Evolutionary conservation across 192 early-diverging fungal species (phyloP), one percentile per base, ranked within the genome.

Genomic region (Entomortierella chlamydospora): DNA sequence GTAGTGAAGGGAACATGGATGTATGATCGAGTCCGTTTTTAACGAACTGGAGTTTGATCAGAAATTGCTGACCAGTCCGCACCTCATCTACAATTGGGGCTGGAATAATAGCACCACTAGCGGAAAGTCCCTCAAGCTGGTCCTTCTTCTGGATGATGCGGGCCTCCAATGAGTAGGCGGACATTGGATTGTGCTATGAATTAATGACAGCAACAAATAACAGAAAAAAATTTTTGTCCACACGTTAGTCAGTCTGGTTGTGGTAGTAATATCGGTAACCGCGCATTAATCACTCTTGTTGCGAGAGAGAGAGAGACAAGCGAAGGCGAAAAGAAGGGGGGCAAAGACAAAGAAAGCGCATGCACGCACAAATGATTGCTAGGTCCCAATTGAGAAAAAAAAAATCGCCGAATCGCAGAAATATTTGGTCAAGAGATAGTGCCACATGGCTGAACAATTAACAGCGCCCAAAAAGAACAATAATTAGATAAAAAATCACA

Each of bases 131-230:
- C 50, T 79, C 76, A 18, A 79, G 55, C 43, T 79, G 76, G 30
- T 79, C 76, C 25, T 79, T 79, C 57, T 79, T 79, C 39, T 79
- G 76, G 18, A 79, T 65, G 49, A 79, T 70, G 28, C 76, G 33
- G 47, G 68, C 76, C 15, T 79, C 68, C 2, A 79, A 39, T 2
- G 68, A 54, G 29, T 79, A 79, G 26, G 51, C 47, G 12, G 50
- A 64, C 76, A 79, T 70, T 3, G 31, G 31, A 28, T 65, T 55
- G 50, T 39, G 50, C 71, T 73, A 39, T 22, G 1, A 34, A 30
- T 13, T 12, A 61, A 42, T 1, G 8, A 7, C 4, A 54, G 18
- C 18, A 54, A 54, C 15, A 22, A 54, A 29, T 54, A 54, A 54
- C 26, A 28, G 5, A 9, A 57, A 33, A 12, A 34, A 57, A 30